Percentiles rank a stretch among this genome's conserved stretches.
phyloP scores from a whole-genome alignment of 2,329 filamentous ascomycete species.

The Claviceps monticola region DNA sequence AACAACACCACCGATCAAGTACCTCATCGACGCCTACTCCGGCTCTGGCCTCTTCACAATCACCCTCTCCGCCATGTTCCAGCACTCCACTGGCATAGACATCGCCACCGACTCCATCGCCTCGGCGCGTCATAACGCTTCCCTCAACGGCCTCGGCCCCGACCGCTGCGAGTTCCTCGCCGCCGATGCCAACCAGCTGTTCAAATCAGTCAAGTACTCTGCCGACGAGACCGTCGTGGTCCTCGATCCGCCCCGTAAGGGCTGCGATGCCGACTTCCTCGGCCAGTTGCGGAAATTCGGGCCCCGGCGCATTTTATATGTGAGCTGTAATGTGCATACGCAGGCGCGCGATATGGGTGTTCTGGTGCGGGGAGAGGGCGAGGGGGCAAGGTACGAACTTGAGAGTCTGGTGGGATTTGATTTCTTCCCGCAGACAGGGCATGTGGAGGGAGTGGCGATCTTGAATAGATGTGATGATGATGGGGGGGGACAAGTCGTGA shows the following conservation, averaged over 20 bases:
- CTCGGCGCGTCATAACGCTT: constrained; percentile 66
- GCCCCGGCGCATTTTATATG: constrained; percentile 74
- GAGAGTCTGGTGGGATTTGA: constrained; percentile 89
- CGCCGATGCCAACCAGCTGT: constrained; percentile 74
- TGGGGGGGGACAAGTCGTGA: too few relatives aligned
- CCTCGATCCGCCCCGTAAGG: constrained; percentile 91
- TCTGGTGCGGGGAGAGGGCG: constrained; percentile 54
- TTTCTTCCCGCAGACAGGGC: constrained; percentile 82
- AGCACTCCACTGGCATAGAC: constrained; percentile 79
- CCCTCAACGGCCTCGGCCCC: constrained; percentile 54
- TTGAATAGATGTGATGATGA: constrained; percentile 36
- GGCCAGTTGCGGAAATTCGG: constrained; percentile 65
- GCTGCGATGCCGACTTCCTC: constrained; percentile 77
- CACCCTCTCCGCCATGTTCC: constrained; percentile 73
- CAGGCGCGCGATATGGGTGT: constrained; percentile 88
- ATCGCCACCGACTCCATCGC: constrained; percentile 67
- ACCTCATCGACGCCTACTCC: constrained; percentile 95
- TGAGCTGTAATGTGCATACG: constrained; percentile 96
- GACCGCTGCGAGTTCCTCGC: constrained; percentile 72
- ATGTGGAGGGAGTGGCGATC: constrained; percentile 55
- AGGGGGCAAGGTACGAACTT: constrained; percentile 55
- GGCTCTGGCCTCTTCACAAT: constrained; percentile 96
- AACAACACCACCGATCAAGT: constrained; percentile 47
- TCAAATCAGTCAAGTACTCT: constrained; percentile 59
- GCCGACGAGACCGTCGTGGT: constrained; percentile 81